Evolutionary conservation across 2,329 filamentous ascomycete species (phyloP).

Genomic region (Tolypocladium album): DNA sequence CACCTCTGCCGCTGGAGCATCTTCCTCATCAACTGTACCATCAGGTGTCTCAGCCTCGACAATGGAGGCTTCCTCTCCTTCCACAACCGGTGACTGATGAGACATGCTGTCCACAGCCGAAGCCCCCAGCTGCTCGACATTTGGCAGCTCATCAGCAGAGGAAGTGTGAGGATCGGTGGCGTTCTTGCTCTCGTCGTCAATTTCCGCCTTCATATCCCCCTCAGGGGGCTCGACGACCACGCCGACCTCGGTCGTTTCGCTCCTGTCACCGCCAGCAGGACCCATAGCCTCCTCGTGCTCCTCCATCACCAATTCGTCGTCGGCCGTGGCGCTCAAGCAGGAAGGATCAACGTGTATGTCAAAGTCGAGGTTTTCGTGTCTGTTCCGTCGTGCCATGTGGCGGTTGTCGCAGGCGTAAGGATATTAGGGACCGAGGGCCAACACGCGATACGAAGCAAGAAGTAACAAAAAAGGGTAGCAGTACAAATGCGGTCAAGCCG

Average conservation of each 20-base stretch:
- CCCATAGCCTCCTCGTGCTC: slow-evolving; percentile 1
- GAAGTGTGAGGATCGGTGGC: neutral
- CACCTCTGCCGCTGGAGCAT: neutral
- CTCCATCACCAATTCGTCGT: slow-evolving; percentile 3
- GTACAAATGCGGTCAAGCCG: neutral
- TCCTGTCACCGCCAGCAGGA: neutral
- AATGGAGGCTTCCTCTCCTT: neutral
- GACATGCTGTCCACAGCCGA: neutral
- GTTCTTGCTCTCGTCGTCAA: neutral
- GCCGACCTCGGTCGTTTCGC: neutral
- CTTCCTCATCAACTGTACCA: neutral
- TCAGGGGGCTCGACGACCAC: too few relatives aligned
- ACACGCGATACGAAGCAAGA: neutral
- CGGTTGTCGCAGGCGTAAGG: neutral
- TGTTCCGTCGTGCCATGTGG: slow-evolving; percentile 15
- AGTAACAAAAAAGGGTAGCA: neutral
- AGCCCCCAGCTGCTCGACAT: neutral
- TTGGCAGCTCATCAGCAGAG: neutral
- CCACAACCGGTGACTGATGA: neutral
- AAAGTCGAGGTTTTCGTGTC: slow-evolving; percentile 28
- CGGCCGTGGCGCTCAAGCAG: slow-evolving; percentile 22
- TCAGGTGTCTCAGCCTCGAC: neutral
- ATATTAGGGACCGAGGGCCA: neutral
- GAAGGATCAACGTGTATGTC: slow-evolving; percentile 37
- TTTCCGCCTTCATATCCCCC: neutral